Percentiles rank a stretch among this genome's conserved stretches.
These are phyloP conservation scores for Kluyveromyces nonfermentans DNA, from an alignment of 805 yeast species.

Conservation along the genomic window DNA sequence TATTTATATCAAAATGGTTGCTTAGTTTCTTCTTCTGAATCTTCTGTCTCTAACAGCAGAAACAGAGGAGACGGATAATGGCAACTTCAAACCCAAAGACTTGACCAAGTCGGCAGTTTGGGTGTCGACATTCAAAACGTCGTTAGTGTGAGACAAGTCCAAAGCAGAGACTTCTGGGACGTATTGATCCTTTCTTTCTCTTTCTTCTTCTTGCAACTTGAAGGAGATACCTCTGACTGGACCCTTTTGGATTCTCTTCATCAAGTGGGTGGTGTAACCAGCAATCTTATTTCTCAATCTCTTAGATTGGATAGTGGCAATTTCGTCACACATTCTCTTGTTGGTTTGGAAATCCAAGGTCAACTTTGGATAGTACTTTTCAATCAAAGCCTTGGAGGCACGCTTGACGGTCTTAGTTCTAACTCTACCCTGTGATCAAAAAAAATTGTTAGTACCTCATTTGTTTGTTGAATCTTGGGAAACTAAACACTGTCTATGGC, in stretches of 20 bases:
- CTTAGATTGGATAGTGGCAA: slow-evolving; percentile 98
- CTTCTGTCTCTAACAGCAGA: slow-evolving; percentile 89
- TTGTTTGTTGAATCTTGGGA: background rate
- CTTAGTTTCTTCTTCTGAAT: slow-evolving; percentile 82
- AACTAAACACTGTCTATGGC: background rate
- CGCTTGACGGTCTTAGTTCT: slow-evolving; percentile 99
- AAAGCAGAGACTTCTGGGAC: slow-evolving; percentile 99
- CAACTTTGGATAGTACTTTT: slow-evolving; percentile 99
- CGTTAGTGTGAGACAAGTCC: slow-evolving; percentile 93
- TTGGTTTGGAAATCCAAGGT: slow-evolving; percentile 99
- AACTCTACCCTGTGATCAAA: slow-evolving; percentile 84
- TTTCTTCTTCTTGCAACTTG: slow-evolving; percentile 99
- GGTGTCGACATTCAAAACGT: slow-evolving; percentile 92
- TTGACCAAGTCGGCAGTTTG: slow-evolving; percentile 94
- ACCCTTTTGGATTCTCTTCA: slow-evolving; percentile 99
- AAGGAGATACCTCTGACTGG: slow-evolving; percentile 99
- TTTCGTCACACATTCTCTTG: slow-evolving; percentile 98
- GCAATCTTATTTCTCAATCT: slow-evolving; percentile 99
- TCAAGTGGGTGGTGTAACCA: slow-evolving; percentile 99
- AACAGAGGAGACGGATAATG: slow-evolving; percentile 76
- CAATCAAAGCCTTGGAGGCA: slow-evolving; percentile 99
- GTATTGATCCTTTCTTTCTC: slow-evolving; percentile 99
- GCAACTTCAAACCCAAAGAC: slow-evolving; percentile 84
- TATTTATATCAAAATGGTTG: slow-evolving; percentile 2
- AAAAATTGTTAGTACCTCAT: slow-evolving; percentile 13